These are phyloP conservation scores for Strobilomyces dryophilus DNA, from an alignment of 768 basidiomycete species.

Conservation along the genomic window DNA sequence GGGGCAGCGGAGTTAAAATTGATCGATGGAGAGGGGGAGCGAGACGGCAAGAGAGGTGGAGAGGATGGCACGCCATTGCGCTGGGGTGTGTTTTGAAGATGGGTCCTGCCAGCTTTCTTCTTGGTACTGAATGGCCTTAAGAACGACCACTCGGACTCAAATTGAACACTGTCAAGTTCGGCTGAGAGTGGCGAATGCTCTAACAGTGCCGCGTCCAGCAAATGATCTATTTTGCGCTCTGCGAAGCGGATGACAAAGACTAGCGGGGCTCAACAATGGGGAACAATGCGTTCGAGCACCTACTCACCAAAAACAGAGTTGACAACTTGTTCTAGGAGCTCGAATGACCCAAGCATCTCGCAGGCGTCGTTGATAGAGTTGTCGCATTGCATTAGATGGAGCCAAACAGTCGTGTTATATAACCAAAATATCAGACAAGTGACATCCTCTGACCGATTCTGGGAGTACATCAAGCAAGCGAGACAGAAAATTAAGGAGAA, in stretches of 20 bases:
- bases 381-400: slow-evolving; percentile 89
- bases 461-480: slow-evolving; percentile 13
- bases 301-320: slow-evolving; percentile 88
- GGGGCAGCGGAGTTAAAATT: slow-evolving; percentile 40
- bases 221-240: slow-evolving; percentile 81
- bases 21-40: slow-evolving; percentile 52
- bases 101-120: slow-evolving; percentile 40
- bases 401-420: slow-evolving; percentile 85
- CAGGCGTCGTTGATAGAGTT: slow-evolving; percentile 73
- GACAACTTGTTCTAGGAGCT: slow-evolving; percentile 85
- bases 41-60: slow-evolving; percentile 44
- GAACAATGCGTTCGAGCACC: background rate
- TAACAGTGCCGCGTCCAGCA: slow-evolving; percentile 79
- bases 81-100: slow-evolving; percentile 29
- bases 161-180: slow-evolving; percentile 79
- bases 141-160: slow-evolving; percentile 96
- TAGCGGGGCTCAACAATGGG: slow-evolving; percentile 27
- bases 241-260: slow-evolving; percentile 94
- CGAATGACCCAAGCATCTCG: slow-evolving; percentile 79
- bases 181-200: slow-evolving; percentile 77
- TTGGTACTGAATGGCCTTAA: slow-evolving; percentile 67
- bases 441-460: slow-evolving; percentile 84
- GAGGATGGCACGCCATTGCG: slow-evolving; percentile 39
- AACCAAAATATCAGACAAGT: slow-evolving; percentile 91
- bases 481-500: slow-evolving; percentile 2